A percentile compares a stretch with the other conserved stretches of the same genome.
Conservation (phyloP, 2,329 filamentous ascomycete species). For the Ophiostoma angusticollis region DNA sequence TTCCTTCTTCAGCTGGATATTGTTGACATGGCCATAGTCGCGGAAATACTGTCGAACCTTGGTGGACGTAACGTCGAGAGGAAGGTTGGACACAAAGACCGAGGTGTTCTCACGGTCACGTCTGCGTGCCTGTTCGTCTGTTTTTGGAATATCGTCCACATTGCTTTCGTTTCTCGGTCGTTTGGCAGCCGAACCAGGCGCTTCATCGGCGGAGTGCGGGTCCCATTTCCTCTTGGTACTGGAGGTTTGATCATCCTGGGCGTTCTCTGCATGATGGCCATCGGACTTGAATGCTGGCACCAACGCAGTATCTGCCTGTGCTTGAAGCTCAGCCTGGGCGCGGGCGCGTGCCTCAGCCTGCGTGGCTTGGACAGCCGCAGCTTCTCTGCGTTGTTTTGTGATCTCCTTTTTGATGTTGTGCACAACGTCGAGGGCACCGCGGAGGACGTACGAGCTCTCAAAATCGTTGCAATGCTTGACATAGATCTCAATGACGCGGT, state of each 20-base stretch:
- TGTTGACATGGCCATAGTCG: constrained; percentile 75
- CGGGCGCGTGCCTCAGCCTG: constrained; percentile 20
- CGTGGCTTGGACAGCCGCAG: constrained; percentile 37
- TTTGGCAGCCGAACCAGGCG: constrained; percentile 47
- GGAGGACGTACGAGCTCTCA: constrained; percentile 63
- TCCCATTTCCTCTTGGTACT: constrained; percentile 65
- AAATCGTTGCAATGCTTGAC: constrained; percentile 79
- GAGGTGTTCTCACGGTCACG: constrained; percentile 86
- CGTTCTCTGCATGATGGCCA: constrained; percentile 17
- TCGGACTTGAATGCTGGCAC: neutral
- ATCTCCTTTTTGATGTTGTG: constrained; percentile 55
- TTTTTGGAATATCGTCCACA: constrained; percentile 17
- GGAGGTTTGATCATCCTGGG: constrained; percentile 25
- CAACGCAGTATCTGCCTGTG: neutral
- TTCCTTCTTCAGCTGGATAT: constrained; percentile 55
- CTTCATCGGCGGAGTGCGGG: constrained; percentile 31
- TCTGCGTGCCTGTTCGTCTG: constrained; percentile 36
- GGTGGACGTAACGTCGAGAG: constrained; percentile 53
- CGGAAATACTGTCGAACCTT: constrained; percentile 82
- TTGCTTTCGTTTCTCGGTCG: constrained; percentile 43
- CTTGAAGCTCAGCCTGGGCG: constrained; percentile 5
- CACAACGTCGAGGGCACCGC: constrained; percentile 59
- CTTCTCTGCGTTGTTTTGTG: constrained; percentile 46
- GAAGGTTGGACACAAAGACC: constrained; percentile 67
- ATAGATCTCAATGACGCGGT: constrained; percentile 62